Conservation (phyloP, 768 basidiomycete species). For the Podaxis rugospora region DNA sequence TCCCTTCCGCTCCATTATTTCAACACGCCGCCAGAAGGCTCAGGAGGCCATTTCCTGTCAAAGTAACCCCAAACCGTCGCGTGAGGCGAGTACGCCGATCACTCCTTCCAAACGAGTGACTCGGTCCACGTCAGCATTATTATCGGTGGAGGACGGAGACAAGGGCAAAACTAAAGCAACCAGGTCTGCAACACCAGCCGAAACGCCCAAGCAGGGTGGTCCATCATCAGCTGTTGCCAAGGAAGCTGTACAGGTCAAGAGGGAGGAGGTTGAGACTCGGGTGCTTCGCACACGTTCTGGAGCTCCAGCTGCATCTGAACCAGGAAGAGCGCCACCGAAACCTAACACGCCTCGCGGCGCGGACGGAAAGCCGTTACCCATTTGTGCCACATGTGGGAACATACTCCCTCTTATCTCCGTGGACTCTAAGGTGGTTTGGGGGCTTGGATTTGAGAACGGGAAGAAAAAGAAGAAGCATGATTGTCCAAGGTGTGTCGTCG, state of each 20-base stretch:
- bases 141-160: conserved; percentile 16
- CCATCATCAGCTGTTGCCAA: conserved; percentile 19
- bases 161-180: conserved; percentile 38
- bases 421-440: conserved; percentile 74
- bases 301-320: conserved; percentile 27
- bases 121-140: conserved; percentile 26
- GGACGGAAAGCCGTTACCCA: conserved; percentile 66
- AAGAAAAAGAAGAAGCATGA: conserved; percentile 63
- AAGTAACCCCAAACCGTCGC: conserved; percentile 14
- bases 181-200: conserved; percentile 21
- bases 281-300: conserved; percentile 47
- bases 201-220: conserved; percentile 22
- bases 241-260: conserved; percentile 37
- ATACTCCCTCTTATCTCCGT: conserved; percentile 74
- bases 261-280: conserved; percentile 48
- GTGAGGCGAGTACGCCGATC: conserved; percentile 17
- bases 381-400: conserved; percentile 67
- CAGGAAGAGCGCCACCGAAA: conserved; percentile 22
- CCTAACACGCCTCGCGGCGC: conserved; percentile 47
- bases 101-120: conserved; percentile 26
- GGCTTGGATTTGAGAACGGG: conserved; percentile 47
- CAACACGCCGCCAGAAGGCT: conserved; percentile 55
- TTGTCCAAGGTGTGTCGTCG: conserved; percentile 62
- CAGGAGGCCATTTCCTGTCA: conserved; percentile 24
- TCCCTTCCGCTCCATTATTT: conserved; percentile 52